Percentiles rank a stretch among this genome's conserved stretches.
Evolutionary conservation across 768 basidiomycete species (phyloP).

Genomic region (Lactarius akahatsu): DNA sequence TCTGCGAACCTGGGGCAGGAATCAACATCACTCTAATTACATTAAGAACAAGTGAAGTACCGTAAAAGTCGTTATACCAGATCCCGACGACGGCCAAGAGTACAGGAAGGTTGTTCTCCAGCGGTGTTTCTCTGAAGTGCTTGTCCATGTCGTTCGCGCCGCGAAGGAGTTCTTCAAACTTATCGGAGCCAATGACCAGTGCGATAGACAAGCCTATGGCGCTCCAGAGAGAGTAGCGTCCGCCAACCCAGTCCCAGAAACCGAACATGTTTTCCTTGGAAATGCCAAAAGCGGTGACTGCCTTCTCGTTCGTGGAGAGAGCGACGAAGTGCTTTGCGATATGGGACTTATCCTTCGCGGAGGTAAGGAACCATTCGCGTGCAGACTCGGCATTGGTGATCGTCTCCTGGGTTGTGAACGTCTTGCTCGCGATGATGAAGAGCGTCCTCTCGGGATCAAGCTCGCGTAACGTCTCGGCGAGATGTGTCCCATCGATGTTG

Average conservation of each 20-base stretch:
- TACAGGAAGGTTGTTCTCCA: constrained; percentile 91
- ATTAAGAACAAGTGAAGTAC: constrained; percentile 32
- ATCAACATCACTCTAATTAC: constrained; percentile 3
- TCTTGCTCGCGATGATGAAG: constrained; percentile 99
- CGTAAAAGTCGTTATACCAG: constrained; percentile 99
- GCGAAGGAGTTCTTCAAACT: constrained; percentile 84
- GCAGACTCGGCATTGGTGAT: constrained; percentile 98
- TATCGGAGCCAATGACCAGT: constrained; percentile 88
- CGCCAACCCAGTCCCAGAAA: constrained; percentile 99
- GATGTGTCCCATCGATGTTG: constrained; percentile 98
- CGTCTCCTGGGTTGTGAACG: constrained; percentile 99
- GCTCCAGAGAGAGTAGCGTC: constrained; percentile 97
- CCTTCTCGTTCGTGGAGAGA: constrained; percentile 92
- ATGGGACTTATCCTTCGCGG: constrained; percentile 83
- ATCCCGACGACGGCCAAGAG: constrained; percentile 86
- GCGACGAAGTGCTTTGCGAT: constrained; percentile 99
- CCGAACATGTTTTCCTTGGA: constrained; percentile 93
- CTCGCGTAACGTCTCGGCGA: constrained; percentile 79
- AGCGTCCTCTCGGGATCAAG: constrained; percentile 91
- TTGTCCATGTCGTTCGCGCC: constrained; percentile 98
- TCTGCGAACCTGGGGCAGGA: constrained; percentile 70
- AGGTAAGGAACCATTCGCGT: constrained; percentile 86
- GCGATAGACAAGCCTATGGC: constrained; percentile 97
- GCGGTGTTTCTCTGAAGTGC: constrained; percentile 86
- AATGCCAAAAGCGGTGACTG: constrained; percentile 93